These are phyloP conservation scores for Lachancea mirantina DNA, from an alignment of 805 yeast genomes.

Conservation along the genomic window DNA sequence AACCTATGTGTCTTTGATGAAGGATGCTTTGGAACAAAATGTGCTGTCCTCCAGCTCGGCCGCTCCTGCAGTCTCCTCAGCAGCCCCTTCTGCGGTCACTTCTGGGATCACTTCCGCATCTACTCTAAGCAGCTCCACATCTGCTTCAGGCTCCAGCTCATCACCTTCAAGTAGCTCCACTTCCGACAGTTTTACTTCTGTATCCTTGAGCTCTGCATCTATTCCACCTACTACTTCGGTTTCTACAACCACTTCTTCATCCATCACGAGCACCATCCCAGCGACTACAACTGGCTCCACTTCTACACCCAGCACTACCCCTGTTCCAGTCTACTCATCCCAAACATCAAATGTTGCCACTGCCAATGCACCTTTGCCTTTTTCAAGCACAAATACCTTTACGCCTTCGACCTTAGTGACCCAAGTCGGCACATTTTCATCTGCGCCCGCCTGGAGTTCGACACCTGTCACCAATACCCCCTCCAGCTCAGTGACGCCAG, in stretches of 20 bases:
- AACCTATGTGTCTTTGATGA: conserved; percentile 39
- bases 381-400: conserved; percentile 5
- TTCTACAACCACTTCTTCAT: conserved; percentile 1
- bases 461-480: conserved; percentile 1
- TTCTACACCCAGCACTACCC: conserved; percentile 1
- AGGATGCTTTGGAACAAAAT: conserved; percentile 32
- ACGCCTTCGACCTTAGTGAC: neutral
- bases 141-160: conserved; percentile 7
- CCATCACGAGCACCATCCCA: conserved; percentile 3
- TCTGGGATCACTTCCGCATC: conserved; percentile 12
- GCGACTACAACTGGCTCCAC: conserved; percentile 3
- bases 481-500: neutral
- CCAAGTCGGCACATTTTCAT: neutral
- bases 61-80: conserved; percentile 13
- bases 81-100: conserved; percentile 14
- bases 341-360: conserved; percentile 9
- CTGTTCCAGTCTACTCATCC: conserved; percentile 1
- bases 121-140: conserved; percentile 7
- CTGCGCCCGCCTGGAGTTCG: conserved; percentile 1
- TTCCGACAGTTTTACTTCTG: neutral
- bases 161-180: conserved; percentile 1
- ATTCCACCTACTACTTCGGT: conserved; percentile 1
- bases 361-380: conserved; percentile 5
- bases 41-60: conserved; percentile 12
- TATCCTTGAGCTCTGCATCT: neutral